These are phyloP conservation scores for Triticum turgidum DNA, from an alignment of 176 grass and related monocot species.

Conservation along the genomic window DNA sequence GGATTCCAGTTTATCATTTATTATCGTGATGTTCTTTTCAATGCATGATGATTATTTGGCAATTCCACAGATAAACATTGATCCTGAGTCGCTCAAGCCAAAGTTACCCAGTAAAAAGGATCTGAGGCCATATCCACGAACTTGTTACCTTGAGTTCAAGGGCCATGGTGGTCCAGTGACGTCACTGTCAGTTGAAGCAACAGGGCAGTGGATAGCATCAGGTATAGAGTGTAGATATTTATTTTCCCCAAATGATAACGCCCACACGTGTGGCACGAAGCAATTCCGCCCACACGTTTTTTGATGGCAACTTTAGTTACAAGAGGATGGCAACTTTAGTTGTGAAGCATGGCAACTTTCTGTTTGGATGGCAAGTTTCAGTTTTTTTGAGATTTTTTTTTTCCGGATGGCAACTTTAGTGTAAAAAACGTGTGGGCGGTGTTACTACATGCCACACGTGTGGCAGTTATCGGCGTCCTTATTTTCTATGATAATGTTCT, in stretches of 20 bases:
- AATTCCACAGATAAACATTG: slow-evolving; percentile 82
- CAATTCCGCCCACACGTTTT: too few relatives aligned
- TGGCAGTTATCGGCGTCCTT: too few relatives aligned
- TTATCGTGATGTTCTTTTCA: slow-evolving; percentile 6
- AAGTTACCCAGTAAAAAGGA: slow-evolving; percentile 97
- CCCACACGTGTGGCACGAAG: too few relatives aligned
- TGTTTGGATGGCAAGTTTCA: too few relatives aligned
- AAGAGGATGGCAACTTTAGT: too few relatives aligned
- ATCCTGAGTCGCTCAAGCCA: slow-evolving; percentile 89
- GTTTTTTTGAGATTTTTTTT: too few relatives aligned
- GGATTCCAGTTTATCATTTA: not conserved
- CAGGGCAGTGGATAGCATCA: slow-evolving; percentile 90
- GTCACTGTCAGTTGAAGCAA: slow-evolving; percentile 75
- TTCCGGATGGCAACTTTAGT: too few relatives aligned
- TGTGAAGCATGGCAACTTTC: too few relatives aligned
- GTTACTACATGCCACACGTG: too few relatives aligned
- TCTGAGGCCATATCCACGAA: slow-evolving; percentile 90
- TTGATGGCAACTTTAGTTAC: too few relatives aligned
- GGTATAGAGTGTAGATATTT: slow-evolving; percentile 48
- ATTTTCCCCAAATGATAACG: not conserved
- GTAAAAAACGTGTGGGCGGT: too few relatives aligned
- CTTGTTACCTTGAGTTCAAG: slow-evolving; percentile 89
- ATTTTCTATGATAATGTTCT: not conserved
- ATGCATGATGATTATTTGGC: slow-evolving; percentile 22
- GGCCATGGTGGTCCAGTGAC: slow-evolving; percentile 79